Conservation (phyloP, 768 basidiomycete genomes). For the Dentipellis sp. region DNA sequence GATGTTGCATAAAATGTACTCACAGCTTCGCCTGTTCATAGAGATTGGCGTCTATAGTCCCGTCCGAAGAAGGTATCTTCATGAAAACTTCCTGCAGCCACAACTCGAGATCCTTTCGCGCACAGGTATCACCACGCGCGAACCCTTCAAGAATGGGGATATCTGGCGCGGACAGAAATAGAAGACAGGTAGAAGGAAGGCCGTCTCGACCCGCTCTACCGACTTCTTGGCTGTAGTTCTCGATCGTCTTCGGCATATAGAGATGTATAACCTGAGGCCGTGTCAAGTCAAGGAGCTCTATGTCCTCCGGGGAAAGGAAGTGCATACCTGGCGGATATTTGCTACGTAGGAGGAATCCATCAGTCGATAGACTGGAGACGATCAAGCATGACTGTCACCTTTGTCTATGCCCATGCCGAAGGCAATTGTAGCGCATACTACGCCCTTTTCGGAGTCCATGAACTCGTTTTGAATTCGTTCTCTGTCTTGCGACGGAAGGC, state of each 20-base stretch:
- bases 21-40: constrained; percentile 32
- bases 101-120: constrained; percentile 26
- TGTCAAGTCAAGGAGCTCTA: background rate
- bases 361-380: no score
- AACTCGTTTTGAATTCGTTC: constrained; percentile 28
- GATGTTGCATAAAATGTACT: constrained; percentile 6
- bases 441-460: constrained; percentile 28
- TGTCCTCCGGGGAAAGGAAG: background rate
- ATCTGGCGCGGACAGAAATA: constrained; percentile 35
- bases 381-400: constrained; percentile 9
- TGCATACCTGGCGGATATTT: constrained; percentile 26
- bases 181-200: constrained; percentile 31
- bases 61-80: constrained; percentile 26
- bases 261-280: constrained; percentile 28
- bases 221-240: constrained; percentile 38
- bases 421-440: constrained; percentile 36
- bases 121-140: constrained; percentile 37
- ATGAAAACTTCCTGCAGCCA: constrained; percentile 32
- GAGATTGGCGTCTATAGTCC: constrained; percentile 31
- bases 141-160: constrained; percentile 40
- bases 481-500: constrained; percentile 26
- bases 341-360: constrained; percentile 3
- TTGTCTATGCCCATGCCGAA: constrained; percentile 41
- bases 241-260: constrained; percentile 36
- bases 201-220: constrained; percentile 36